Evolutionary conservation across 306 rosid genomes (phyloP), one percentile per base, ranked within the genome.

Genomic region (Alnus glutinosa): DNA sequence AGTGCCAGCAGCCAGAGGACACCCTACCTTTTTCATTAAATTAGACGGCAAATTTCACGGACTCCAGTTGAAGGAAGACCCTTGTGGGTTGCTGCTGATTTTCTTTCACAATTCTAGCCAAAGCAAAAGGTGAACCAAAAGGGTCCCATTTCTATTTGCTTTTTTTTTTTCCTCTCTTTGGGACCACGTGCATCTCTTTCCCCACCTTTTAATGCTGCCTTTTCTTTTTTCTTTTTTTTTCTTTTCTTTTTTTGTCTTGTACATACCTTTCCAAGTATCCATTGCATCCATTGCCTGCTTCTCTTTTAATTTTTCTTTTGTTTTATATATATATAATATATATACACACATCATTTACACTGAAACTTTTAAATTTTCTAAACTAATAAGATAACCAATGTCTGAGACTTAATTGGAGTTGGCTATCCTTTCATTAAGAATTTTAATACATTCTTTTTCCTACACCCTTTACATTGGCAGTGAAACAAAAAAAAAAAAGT

Each of bases 171-270:
- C 28, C 46, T 42, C 46, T 42, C 46, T 51, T 62, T 11, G 84
- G 88, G 88, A 80, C 93, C 93, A 85, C 88, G 68, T 85, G 77
- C 83, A 55, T 71, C 80, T 80, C 74, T 71, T 78, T 82, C 82
- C 67, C 79, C 75, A 70, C 79, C 85, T 89, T 85, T 85, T 71
- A 77, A 85, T 76, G 90, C 88, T 76, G 18, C 49, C 86, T 76
- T 39, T 39, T 34, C 39, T 36, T 36, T 36, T 2, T 36, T 36
- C 3, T 36, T 36, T 36, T 36, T 36, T 39, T 39, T 39, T 4
- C 3, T 39, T 39, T 39, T 5, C 76, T 57, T 62, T 79, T 83
- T 79, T 74, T 83, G 82, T 85, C 71, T 76, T 58, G 70, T 51
- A 49, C 74, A 46, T 78, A 49, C 8, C 46, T 23, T 23, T 23